A percentile compares a stretch with the other conserved stretches of the same genome.
Evolutionary conservation across 768 basidiomycete genomes (phyloP).

Genomic region (Mycena latifolia): DNA sequence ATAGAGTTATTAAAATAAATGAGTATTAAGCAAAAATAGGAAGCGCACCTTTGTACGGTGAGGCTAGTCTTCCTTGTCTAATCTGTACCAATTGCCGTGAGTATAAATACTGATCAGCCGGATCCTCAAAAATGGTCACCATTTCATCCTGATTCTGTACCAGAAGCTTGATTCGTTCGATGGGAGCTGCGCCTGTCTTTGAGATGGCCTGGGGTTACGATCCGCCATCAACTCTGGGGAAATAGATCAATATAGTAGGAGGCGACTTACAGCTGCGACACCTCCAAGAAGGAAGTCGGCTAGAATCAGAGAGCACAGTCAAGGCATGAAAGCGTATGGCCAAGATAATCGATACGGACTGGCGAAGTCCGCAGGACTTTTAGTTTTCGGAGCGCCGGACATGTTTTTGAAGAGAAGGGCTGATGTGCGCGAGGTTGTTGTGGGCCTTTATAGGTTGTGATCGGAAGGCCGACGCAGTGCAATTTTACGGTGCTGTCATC

Average conservation of each 20-base stretch:
- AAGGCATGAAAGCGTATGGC: conserved; percentile 27
- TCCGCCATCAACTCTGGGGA: conserved; percentile 1
- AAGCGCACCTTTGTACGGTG: conserved; percentile 76
- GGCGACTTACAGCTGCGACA: conserved; percentile 69
- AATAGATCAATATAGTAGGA: not conserved
- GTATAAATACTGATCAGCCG: not conserved
- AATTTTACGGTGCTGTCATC: not conserved
- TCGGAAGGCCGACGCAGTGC: not conserved
- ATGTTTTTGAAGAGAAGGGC: conserved; percentile 2
- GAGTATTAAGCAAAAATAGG: not conserved
- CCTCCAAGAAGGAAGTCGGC: conserved; percentile 84
- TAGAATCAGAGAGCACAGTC: conserved; percentile 43
- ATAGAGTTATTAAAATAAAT: not conserved
- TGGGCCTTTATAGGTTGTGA: conserved; percentile 11
- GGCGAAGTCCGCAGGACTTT: conserved; percentile 81
- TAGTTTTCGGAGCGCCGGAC: conserved; percentile 43
- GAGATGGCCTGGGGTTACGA: conserved; percentile 72
- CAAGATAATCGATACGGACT: conserved; percentile 51
- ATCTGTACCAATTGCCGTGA: conserved; percentile 57
- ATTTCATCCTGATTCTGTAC: conserved; percentile 93
- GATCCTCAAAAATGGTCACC: conserved; percentile 48
- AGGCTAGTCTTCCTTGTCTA: conserved; percentile 86
- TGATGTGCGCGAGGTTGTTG: not conserved
- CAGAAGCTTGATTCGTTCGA: conserved; percentile 90
- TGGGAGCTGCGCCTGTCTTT: conserved; percentile 90